Conservation (phyloP, 257 asterid genomes). For the Penstemon barbatus region DNA sequence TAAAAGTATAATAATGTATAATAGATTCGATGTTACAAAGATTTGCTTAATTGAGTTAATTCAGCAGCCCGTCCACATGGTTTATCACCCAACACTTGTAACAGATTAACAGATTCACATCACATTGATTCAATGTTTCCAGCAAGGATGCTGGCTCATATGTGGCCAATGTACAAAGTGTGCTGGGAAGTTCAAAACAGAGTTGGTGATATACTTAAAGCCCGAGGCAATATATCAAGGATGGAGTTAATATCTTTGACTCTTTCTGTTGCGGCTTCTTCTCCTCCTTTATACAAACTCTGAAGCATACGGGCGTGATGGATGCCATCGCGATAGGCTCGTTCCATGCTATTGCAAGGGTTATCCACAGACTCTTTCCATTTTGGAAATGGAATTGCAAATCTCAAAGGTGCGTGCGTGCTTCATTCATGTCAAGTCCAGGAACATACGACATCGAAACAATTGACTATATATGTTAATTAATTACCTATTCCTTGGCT, state of each 20-base stretch:
- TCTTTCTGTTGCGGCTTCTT: slow-evolving; percentile 31
- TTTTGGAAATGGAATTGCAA: slow-evolving; percentile 47
- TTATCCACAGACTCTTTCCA: slow-evolving; percentile 40
- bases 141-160: slow-evolving; percentile 48
- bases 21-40: too few species aligned
- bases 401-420: slow-evolving; percentile 32
- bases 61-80: too few species aligned
- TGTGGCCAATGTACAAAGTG: slow-evolving; percentile 46
- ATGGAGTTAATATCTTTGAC: slow-evolving; percentile 43
- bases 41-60: too few species aligned
- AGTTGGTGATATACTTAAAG: slow-evolving; percentile 42
- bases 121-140: slow-evolving; percentile 22
- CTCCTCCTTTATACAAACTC: slow-evolving; percentile 31
- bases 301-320: slow-evolving; percentile 42
- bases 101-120: too few species aligned
- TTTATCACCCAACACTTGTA: too few species aligned
- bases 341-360: slow-evolving; percentile 42
- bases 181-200: slow-evolving; percentile 30
- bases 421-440: slow-evolving; percentile 22
- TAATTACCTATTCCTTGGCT: slow-evolving; percentile 39
- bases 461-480: slow-evolving; percentile 22
- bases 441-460: slow-evolving; percentile 41
- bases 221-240: slow-evolving; percentile 37
- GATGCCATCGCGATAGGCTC: slow-evolving; percentile 42
- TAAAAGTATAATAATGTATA: too few species aligned